Percentiles rank a stretch among this genome's conserved stretches.
phyloP scores from a whole-genome alignment of 2,329 filamentous ascomycete species.

The Diaporthe humulicola region DNA sequence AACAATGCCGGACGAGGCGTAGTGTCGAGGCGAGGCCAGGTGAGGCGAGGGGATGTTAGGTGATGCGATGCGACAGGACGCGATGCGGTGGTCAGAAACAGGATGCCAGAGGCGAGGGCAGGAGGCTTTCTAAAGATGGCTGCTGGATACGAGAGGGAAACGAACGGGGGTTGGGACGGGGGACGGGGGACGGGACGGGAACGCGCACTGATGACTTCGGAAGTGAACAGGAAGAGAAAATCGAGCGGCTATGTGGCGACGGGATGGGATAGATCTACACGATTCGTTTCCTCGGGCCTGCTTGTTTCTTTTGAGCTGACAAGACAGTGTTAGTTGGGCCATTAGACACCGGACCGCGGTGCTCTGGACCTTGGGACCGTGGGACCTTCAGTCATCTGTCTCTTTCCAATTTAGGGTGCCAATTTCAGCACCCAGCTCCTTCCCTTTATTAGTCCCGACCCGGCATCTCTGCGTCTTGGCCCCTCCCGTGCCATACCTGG shows the following conservation, averaged over 20 bases:
- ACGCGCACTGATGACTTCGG: constrained; percentile 3
- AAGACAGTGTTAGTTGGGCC: constrained; percentile 16
- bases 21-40: background rate
- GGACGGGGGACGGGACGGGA: constrained; percentile 18
- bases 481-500: background rate
- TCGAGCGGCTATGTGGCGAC: constrained; percentile 21
- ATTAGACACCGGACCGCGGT: background rate
- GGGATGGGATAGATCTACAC: constrained; percentile 29
- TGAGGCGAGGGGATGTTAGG: background rate
- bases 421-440: constrained; percentile 28
- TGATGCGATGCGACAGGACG: background rate
- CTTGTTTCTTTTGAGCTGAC: constrained; percentile 18
- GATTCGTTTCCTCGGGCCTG: constrained; percentile 5
- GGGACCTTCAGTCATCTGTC: constrained; percentile 24
- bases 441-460: constrained; percentile 29
- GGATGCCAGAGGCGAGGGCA: constrained; percentile 7
- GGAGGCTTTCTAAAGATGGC: constrained; percentile 20
- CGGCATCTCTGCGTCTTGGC: background rate
- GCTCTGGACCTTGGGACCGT: background rate
- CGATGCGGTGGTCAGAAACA: background rate
- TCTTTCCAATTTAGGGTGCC: constrained; percentile 26
- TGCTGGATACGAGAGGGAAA: background rate
- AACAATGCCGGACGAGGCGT: background rate
- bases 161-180: background rate
- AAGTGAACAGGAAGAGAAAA: constrained; percentile 23